Percentiles rank a stretch among this genome's conserved stretches.
These are phyloP conservation scores for Talaromyces sp. DNA, from an alignment of 2,329 filamentous ascomycete species.

Conservation along the genomic window DNA sequence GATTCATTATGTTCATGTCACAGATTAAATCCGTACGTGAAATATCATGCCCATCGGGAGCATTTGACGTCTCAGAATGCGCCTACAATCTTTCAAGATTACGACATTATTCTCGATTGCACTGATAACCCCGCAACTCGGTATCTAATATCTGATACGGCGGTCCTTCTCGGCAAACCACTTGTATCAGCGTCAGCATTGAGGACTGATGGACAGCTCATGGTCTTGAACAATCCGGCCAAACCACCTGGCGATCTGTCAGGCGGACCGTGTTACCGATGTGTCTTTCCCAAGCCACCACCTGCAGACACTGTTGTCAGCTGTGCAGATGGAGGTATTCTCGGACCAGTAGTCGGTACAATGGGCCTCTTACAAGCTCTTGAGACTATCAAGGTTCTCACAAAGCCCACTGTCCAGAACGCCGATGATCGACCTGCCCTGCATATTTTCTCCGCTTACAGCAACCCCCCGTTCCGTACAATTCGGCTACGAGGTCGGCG, in stretches of 20 bases:
- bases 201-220: conserved; percentile 82
- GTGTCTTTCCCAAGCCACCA: conserved; percentile 84
- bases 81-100: conserved; percentile 61
- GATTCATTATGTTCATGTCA: not conserved
- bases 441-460: conserved; percentile 46
- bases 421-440: conserved; percentile 25
- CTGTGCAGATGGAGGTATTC: conserved; percentile 87
- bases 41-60: conserved; percentile 59
- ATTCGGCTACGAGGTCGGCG: conserved; percentile 70
- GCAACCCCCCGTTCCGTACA: conserved; percentile 60
- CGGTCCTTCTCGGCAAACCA: conserved; percentile 72
- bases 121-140: conserved; percentile 90
- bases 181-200: conserved; percentile 88
- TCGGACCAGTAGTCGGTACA: conserved; percentile 86
- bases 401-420: conserved; percentile 33
- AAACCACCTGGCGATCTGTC: conserved; percentile 53
- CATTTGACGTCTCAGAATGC: conserved; percentile 70
- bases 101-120: conserved; percentile 88
- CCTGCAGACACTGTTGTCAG: conserved; percentile 77
- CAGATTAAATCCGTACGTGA: conserved; percentile 70
- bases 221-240: conserved; percentile 80
- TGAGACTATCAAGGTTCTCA: conserved; percentile 81
- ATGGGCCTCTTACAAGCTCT: conserved; percentile 93
- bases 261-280: conserved; percentile 87
- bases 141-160: conserved; percentile 88